Evolutionary conservation across 2,329 filamentous ascomycete genomes (phyloP).

Genomic region (Neocucurbitaria cava): DNA sequence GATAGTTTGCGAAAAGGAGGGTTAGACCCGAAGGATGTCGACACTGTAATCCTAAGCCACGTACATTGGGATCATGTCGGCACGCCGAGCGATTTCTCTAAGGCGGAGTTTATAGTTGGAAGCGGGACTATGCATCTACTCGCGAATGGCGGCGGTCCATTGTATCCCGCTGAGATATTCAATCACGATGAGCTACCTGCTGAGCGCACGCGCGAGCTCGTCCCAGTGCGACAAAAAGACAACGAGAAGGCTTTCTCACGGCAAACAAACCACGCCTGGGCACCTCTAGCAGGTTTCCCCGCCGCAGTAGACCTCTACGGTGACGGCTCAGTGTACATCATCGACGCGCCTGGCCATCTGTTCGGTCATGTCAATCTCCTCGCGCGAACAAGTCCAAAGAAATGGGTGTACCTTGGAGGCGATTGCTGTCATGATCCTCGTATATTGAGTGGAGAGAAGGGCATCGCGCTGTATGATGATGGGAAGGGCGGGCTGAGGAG

Average conservation of each 20-base stretch:
- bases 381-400: constrained; percentile 46
- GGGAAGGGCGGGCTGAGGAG: constrained; percentile 54
- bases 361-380: constrained; percentile 61
- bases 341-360: constrained; percentile 61
- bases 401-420: constrained; percentile 60
- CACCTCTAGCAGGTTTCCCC: constrained; percentile 54
- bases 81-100: constrained; percentile 60
- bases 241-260: constrained; percentile 22
- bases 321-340: constrained; percentile 56
- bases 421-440: constrained; percentile 63
- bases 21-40: constrained; percentile 45
- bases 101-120: constrained; percentile 60
- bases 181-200: constrained; percentile 52
- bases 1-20: constrained; percentile 48
- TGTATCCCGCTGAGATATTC: constrained; percentile 56
- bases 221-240: constrained; percentile 34
- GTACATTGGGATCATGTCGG: constrained; percentile 66
- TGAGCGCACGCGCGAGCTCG: constrained; percentile 54
- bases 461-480: constrained; percentile 60
- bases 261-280: constrained; percentile 46
- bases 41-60: constrained; percentile 59
- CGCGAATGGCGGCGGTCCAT: constrained; percentile 28
- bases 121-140: constrained; percentile 38
- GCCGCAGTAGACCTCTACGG: constrained; percentile 55
- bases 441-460: constrained; percentile 60